Base-by-base conservation (phyloP, 129 eudicot genomes). In the Artemisia argyi region DNA sequence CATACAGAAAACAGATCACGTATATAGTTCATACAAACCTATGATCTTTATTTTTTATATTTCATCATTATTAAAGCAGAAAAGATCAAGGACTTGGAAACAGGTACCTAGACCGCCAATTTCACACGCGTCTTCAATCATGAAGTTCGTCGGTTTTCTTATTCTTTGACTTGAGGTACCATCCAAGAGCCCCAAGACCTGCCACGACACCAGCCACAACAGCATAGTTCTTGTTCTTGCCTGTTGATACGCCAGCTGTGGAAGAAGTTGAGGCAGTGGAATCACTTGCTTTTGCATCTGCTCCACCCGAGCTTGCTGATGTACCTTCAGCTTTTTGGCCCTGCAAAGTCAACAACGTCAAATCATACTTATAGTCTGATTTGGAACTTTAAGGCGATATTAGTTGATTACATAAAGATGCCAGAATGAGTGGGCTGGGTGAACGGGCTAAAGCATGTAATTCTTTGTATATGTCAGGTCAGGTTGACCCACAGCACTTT, bases 181-280 rank as follows among this genome's bases (percentile, higher is more conserved):
- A 94, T 16, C 96, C 94, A 8, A 81, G 52, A 51, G 80, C 96
- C 74, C 86, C 84, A 28, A 82, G 58, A 44, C 72, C 82, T 35
- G 96, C 83, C 49, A 79, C 78, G 1, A 69, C 17, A 47, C 96
- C 97, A 66, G 97, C 93, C 16, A 88, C 57, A 73, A 88, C 93
- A 64, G 85, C 97, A 77, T 94, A 94, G 88, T 94, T 94, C 71
- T 80, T 74, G 83, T 69, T 22, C 22, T 82, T 85, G 66, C 88
- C 93, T 55, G 85, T 81, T 54, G 98, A 86, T 12, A 75, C 86
- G 42, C 87, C 88, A 13, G 78, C 72, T 57, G 89, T 68, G 30
- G 98, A 60, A 3, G 65, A 26, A 60, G 39, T 60, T 26, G 65
- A 80, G n/a, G 65, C 8, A 3, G 79, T 35, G 42, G 85, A 56